These are phyloP conservation scores for Fusarium brevicatenulatum DNA, from an alignment of 2,329 filamentous ascomycete species.

Conservation along the genomic window DNA sequence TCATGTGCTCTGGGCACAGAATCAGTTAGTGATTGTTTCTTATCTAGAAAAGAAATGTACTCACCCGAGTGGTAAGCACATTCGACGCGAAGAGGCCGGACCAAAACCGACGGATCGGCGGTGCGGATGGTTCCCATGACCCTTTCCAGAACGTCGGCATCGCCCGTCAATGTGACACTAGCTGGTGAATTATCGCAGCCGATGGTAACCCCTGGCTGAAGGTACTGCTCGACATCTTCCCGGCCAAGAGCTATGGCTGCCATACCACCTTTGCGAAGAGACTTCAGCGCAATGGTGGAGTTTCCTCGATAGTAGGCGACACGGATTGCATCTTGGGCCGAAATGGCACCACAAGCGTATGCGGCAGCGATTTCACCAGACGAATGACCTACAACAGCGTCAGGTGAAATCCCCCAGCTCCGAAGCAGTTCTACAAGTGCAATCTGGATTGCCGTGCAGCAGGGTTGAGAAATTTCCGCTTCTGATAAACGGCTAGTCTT, in stretches of 20 bases:
- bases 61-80: slow-evolving; percentile 9
- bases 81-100: slow-evolving; percentile 11
- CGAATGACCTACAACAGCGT: slow-evolving; percentile 12
- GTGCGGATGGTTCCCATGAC: slow-evolving; percentile 3
- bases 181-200: slow-evolving; percentile 5
- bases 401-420: slow-evolving; percentile 6
- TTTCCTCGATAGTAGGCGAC: slow-evolving; percentile 6
- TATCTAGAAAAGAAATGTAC: not conserved
- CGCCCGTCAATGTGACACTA: slow-evolving; percentile 5
- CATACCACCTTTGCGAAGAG: slow-evolving; percentile 4
- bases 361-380: slow-evolving; percentile 6
- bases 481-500: slow-evolving; percentile 1
- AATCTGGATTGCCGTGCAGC: slow-evolving; percentile 9
- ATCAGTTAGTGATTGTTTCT: not conserved
- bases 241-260: slow-evolving; percentile 5
- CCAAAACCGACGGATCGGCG: slow-evolving; percentile 1
- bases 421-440: slow-evolving; percentile 4
- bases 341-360: slow-evolving; percentile 9
- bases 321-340: slow-evolving; percentile 4
- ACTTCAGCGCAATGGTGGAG: slow-evolving; percentile 4
- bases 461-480: slow-evolving; percentile 6
- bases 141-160: not conserved
- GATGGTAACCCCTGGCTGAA: not conserved
- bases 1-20: slow-evolving; percentile 2
- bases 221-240: slow-evolving; percentile 4